Conservation (phyloP, 2,329 filamentous ascomycete species). For the Phialophora macrospora region DNA sequence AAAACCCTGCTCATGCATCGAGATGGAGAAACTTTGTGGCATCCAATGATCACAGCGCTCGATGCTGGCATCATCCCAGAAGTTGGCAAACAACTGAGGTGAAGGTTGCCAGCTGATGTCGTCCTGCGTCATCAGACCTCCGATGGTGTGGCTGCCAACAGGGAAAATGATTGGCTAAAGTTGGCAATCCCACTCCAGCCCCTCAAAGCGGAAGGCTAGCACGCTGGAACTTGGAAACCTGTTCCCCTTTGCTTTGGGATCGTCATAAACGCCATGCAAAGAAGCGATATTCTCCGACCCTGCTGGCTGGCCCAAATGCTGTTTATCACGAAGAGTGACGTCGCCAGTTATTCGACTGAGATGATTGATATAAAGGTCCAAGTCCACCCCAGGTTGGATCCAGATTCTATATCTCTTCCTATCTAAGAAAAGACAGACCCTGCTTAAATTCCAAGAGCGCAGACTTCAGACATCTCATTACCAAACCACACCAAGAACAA, state of each 20-base stretch:
- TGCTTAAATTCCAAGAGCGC: neutral
- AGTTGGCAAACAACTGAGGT: slow-evolving; percentile 23
- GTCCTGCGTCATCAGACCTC: slow-evolving; percentile 32
- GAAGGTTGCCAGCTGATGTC: neutral
- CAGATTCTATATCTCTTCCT: neutral
- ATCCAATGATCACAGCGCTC: slow-evolving; percentile 21
- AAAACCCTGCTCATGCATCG: neutral
- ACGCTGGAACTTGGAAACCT: slow-evolving; percentile 19
- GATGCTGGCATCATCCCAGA: slow-evolving; percentile 15
- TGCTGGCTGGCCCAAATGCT: neutral
- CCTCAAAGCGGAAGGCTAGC: neutral
- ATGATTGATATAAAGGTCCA: slow-evolving; percentile 1
- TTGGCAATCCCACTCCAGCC: slow-evolving; percentile 3
- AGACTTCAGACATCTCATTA: neutral
- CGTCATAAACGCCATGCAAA: neutral
- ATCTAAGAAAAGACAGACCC: neutral
- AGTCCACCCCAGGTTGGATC: neutral
- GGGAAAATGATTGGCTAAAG: slow-evolving; percentile 19
- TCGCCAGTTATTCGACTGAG: slow-evolving; percentile 1
- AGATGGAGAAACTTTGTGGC: slow-evolving; percentile 19
- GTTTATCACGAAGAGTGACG: slow-evolving; percentile 7
- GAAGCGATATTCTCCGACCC: neutral
- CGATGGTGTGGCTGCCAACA: slow-evolving; percentile 20
- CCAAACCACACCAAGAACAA: neutral
- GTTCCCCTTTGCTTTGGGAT: neutral